These are phyloP conservation scores for Hypomyces rosellus DNA, from an alignment of 2,329 filamentous ascomycete species.

Conservation along the genomic window DNA sequence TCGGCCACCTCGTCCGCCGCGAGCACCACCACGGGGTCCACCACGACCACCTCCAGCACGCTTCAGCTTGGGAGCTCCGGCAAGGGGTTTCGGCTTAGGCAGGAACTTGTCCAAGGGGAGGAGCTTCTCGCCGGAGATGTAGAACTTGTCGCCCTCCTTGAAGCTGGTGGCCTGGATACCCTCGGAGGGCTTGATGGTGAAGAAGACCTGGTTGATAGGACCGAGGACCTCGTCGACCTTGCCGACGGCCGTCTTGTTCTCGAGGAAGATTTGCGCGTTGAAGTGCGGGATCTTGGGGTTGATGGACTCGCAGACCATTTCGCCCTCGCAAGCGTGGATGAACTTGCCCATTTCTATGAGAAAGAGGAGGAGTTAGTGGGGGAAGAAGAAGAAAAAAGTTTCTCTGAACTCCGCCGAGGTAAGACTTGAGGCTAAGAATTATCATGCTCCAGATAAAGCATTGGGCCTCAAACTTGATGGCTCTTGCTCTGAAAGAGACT, in stretches of 20 bases:
- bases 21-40: slow-evolving; percentile 27
- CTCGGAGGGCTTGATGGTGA: slow-evolving; percentile 95
- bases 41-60: slow-evolving; percentile 47
- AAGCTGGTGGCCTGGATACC: slow-evolving; percentile 93
- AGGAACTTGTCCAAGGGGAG: slow-evolving; percentile 93
- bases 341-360: slow-evolving; percentile 78
- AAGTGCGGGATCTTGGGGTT: slow-evolving; percentile 98
- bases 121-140: slow-evolving; percentile 89
- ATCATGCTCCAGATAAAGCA: too few relatives aligned
- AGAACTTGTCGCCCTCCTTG: slow-evolving; percentile 96
- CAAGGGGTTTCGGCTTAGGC: slow-evolving; percentile 76
- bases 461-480: too few relatives aligned
- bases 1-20: slow-evolving; percentile 29
- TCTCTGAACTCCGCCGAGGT: too few relatives aligned
- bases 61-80: slow-evolving; percentile 56
- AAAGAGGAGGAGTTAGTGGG: not conserved
- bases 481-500: not conserved
- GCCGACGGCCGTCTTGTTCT: slow-evolving; percentile 95
- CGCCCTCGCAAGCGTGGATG: slow-evolving; percentile 90
- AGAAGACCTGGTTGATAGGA: slow-evolving; percentile 95
- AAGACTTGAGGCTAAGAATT: too few relatives aligned
- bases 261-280: slow-evolving; percentile 97
- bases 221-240: slow-evolving; percentile 98
- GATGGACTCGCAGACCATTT: slow-evolving; percentile 93
- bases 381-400: too few relatives aligned